Conservation (phyloP, 208 protist species). For the Sergeia podlipaevii region DNA sequence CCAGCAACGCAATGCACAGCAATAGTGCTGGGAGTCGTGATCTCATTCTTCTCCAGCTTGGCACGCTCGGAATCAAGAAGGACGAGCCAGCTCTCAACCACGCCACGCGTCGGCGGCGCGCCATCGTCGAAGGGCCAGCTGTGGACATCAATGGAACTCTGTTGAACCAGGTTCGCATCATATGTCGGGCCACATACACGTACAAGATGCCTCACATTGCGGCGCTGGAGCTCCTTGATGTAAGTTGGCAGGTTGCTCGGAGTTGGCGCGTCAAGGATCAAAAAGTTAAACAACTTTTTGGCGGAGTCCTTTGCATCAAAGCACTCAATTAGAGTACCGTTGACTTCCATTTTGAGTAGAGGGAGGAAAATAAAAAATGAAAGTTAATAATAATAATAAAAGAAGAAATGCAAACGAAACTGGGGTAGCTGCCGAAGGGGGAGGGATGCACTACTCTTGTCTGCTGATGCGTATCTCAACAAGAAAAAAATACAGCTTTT, state of each 20-base stretch:
- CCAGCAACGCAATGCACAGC: conserved; percentile 93
- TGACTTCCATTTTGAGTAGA: conserved; percentile 63
- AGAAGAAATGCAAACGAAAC: neutral
- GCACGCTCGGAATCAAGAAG: conserved; percentile 69
- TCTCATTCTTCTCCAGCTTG: conserved; percentile 9
- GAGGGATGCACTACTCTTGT: neutral
- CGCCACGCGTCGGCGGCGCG: conserved; percentile 68
- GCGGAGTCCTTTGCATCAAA: conserved; percentile 31
- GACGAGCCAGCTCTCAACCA: conserved; percentile 78
- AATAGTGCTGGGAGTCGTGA: conserved; percentile 32
- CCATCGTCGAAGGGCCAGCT: conserved; percentile 92
- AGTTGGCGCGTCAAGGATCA: conserved; percentile 86
- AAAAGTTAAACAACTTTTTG: conserved; percentile 60
- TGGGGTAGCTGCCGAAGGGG: no score
- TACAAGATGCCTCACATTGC: conserved; percentile 75
- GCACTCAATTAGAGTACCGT: conserved; percentile 83
- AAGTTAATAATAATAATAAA: conserved; percentile 5
- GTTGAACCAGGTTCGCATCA: conserved; percentile 54
- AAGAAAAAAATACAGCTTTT: no score
- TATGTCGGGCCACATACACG: conserved; percentile 88
- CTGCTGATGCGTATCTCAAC: no score
- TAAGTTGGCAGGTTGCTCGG: conserved; percentile 88
- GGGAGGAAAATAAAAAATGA: neutral
- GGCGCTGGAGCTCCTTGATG: conserved; percentile 83
- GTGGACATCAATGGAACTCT: conserved; percentile 73